Conservation (phyloP, 495 filamentous ascomycete species). For the Aspergillus haitiensis region DNA sequence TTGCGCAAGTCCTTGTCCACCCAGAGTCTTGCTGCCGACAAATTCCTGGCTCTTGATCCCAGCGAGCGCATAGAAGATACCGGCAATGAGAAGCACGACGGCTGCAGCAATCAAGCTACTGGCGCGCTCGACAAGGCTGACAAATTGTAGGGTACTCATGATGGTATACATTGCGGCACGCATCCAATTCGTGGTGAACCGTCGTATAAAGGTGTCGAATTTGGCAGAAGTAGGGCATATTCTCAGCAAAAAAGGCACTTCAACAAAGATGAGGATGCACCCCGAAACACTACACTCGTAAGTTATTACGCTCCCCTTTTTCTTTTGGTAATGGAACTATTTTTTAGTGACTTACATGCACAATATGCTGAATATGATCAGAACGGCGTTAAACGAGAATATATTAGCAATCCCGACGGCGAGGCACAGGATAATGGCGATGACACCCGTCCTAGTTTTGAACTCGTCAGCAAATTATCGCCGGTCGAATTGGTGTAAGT, state of each 20-base stretch:
- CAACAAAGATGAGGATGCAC: conserved; percentile 92
- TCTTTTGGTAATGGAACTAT: background rate
- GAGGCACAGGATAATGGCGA: conserved; percentile 93
- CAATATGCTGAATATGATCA: conserved; percentile 79
- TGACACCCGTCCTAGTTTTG: conserved; percentile 79
- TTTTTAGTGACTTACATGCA: conserved; percentile 67
- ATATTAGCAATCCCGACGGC: conserved; percentile 93
- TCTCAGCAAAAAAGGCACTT: conserved; percentile 92
- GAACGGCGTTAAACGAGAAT: conserved; percentile 61
- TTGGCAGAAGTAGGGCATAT: conserved; percentile 92
- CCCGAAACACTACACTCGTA: conserved; percentile 61
- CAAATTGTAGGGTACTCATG: conserved; percentile 82
- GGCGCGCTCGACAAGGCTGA: conserved; percentile 59
- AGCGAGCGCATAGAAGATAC: conserved; percentile 78
- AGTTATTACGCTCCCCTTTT: conserved; percentile 16
- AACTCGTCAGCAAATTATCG: conserved; percentile 8
- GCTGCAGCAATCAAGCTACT: conserved; percentile 85
- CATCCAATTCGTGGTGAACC: conserved; percentile 94
- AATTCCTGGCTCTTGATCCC: conserved; percentile 91
- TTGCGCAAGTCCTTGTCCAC: conserved; percentile 90
- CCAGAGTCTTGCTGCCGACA: conserved; percentile 93
- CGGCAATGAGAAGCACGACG: conserved; percentile 74
- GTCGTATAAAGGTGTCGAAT: conserved; percentile 90
- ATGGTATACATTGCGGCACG: conserved; percentile 84
- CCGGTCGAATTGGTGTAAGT: background rate